Percentiles rank a stretch among this genome's conserved stretches.
phyloP scores from a whole-genome alignment of 2,329 filamentous ascomycete genomes.

The Beauveria asiatica region DNA sequence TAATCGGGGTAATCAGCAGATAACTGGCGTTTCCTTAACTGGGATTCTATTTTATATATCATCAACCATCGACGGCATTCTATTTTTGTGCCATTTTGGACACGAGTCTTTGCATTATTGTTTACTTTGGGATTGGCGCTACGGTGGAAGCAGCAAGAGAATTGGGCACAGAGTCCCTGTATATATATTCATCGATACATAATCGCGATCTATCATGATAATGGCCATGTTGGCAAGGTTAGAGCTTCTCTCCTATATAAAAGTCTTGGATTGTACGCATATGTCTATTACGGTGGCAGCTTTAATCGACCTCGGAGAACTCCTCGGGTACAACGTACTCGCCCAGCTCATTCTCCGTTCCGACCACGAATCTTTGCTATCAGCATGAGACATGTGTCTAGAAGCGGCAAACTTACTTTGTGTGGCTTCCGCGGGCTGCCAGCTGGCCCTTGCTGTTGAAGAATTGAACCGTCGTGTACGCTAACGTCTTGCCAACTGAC shows the following conservation, averaged over 20 bases:
- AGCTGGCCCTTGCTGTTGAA: constrained; percentile 50
- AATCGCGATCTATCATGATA: background rate
- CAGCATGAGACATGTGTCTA: background rate
- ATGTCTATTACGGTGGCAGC: background rate
- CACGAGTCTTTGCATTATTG: background rate
- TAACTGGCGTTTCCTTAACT: background rate
- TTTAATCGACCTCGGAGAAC: constrained; percentile 26
- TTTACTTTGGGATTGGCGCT: background rate
- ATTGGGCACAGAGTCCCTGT: background rate
- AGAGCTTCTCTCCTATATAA: background rate
- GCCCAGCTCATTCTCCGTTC: constrained; percentile 28
- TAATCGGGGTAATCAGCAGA: background rate
- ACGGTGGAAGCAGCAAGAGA: background rate
- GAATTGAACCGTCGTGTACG: constrained; percentile 53
- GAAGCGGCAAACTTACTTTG: constrained; percentile 40
- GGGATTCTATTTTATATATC: background rate
- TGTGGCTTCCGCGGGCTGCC: constrained; percentile 55
- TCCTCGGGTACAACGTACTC: constrained; percentile 29
- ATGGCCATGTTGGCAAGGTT: background rate
- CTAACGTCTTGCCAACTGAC: constrained; percentile 54
- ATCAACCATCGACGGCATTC: background rate
- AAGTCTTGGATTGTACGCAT: background rate
- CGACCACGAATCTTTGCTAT: constrained; percentile 32
- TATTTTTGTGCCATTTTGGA: background rate
- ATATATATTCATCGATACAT: background rate